Evolutionary conservation across 2,329 filamentous ascomycete genomes (phyloP).

Genomic region (Aotearoamyces nothofagi): DNA sequence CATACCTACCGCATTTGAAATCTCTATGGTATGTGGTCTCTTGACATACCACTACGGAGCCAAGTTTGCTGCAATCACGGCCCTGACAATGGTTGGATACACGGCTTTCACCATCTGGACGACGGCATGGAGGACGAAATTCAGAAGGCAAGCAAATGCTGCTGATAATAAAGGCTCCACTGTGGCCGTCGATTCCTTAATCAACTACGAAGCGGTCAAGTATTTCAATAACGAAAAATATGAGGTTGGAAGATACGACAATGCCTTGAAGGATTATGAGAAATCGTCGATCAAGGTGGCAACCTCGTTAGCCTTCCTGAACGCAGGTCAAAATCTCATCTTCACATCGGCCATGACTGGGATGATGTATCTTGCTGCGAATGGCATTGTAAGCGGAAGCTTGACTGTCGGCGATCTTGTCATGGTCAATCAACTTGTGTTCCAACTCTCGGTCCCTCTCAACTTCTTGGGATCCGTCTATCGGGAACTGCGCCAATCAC

Average conservation of each 20-base stretch:
- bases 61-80: slow-evolving; percentile 84
- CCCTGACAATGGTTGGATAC: slow-evolving; percentile 82
- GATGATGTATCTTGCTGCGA: slow-evolving; percentile 96
- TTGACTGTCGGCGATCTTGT: slow-evolving; percentile 92
- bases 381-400: slow-evolving; percentile 67
- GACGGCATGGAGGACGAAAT: slow-evolving; percentile 94
- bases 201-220: slow-evolving; percentile 98
- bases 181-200: slow-evolving; percentile 87
- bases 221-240: slow-evolving; percentile 99
- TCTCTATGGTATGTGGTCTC: slow-evolving; percentile 89
- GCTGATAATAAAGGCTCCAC: slow-evolving; percentile 94
- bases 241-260: slow-evolving; percentile 81
- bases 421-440: slow-evolving; percentile 98
- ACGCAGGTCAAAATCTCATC: slow-evolving; percentile 92
- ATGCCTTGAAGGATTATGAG: slow-evolving; percentile 74
- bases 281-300: slow-evolving; percentile 93
- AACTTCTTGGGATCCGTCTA: slow-evolving; percentile 99
- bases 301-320: slow-evolving; percentile 83
- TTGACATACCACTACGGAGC: slow-evolving; percentile 90
- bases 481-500: slow-evolving; percentile 81
- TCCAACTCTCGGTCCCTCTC: slow-evolving; percentile 89
- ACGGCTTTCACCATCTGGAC: slow-evolving; percentile 95
- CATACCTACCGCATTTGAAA: slow-evolving; percentile 84
- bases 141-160: slow-evolving; percentile 85
- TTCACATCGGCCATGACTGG: slow-evolving; percentile 85